A percentile compares a stretch with the other conserved stretches of the same genome.
Conservation (phyloP, 2,329 filamentous ascomycete genomes). For the Aspergillus intermedius region DNA sequence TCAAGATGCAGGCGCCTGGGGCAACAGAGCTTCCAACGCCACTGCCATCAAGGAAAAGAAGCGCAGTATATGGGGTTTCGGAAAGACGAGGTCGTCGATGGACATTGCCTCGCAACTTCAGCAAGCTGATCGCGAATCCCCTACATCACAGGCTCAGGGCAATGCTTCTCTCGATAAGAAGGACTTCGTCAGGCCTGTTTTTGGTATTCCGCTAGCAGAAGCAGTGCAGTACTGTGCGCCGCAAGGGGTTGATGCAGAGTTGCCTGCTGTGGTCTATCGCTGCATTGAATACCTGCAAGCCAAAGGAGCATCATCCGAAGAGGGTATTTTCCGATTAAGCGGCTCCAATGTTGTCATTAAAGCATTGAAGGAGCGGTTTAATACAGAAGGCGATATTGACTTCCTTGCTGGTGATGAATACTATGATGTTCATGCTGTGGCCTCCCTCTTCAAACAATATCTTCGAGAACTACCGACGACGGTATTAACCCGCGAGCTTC, state of each 20-base stretch:
- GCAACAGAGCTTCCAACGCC: conserved; percentile 46
- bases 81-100: conserved; percentile 61
- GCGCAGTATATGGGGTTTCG: conserved; percentile 58
- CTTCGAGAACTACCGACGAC: conserved; percentile 85
- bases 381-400: conserved; percentile 85
- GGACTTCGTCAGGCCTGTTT: conserved; percentile 63
- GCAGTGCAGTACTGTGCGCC: conserved; percentile 78
- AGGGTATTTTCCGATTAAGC: conserved; percentile 93
- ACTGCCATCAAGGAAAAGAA: conserved; percentile 73
- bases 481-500: conserved; percentile 83
- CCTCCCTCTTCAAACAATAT: conserved; percentile 88
- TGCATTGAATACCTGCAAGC: conserved; percentile 87
- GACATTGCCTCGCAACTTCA: conserved; percentile 46
- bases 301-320: conserved; percentile 74
- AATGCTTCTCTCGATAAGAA: conserved; percentile 41
- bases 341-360: conserved; percentile 96
- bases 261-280: conserved; percentile 90
- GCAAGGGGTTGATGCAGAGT: conserved; percentile 60
- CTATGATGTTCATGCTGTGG: conserved; percentile 93
- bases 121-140: conserved; percentile 25
- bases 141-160: conserved; percentile 47
- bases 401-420: conserved; percentile 71
- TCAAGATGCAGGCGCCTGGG: conserved; percentile 75
- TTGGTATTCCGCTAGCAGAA: conserved; percentile 77
- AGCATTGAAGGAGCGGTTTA: conserved; percentile 84